Evolutionary conservation across 140 eudicot species (phyloP), one percentile per base, ranked within the genome.

Genomic region (Bidens hawaiensis): DNA sequence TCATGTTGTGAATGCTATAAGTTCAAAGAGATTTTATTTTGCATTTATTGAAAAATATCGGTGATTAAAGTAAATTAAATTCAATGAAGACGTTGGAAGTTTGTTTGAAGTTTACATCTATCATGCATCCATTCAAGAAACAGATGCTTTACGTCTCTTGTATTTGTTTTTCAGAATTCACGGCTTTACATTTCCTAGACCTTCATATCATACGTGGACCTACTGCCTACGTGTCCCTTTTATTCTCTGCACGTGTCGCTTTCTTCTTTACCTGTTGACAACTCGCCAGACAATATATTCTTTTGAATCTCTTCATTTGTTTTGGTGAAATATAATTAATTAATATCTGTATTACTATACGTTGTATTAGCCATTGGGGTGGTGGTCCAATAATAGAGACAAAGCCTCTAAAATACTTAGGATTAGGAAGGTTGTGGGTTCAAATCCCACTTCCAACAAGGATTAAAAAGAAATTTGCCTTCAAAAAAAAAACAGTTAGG

Each of bases 211-310:
- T 11, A 18, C 2, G 3, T 50, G 34, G 49, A 13, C 62, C 51
- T 40, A 52, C 14, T 22, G 0, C 41, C 62, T n/a, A 50, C 71
- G 71, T 66, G 62, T 51, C 52, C 18, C 13, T 50, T 66, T 66
- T 5, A n/a, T 17, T 19, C 53, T 34, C 40, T 50, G 71, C 51
- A 53, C 64, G 64, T 67, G 72, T 67, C 72, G 43, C 30, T 53
- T 67, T 67, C 41, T 28, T 1, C 3, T 65, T 51, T 51, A 23
- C 33, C 27, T 9, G 31, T 51, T 51, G 58, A 51, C 58, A 51
- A 38, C 45, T 38, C 45, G 45, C 15, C 45, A 38, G 45, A 38
- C 13, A 38, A 38, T 38, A 4, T 10, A 11, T 38, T 38, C 15
- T 36, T 36, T 36, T 36, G n/a, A 36, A 13, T 36, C 3, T 36